These are phyloP conservation scores for Globisporangium perplexum DNA, from an alignment of 352 stramenopile genomes.

Conservation along the genomic window DNA sequence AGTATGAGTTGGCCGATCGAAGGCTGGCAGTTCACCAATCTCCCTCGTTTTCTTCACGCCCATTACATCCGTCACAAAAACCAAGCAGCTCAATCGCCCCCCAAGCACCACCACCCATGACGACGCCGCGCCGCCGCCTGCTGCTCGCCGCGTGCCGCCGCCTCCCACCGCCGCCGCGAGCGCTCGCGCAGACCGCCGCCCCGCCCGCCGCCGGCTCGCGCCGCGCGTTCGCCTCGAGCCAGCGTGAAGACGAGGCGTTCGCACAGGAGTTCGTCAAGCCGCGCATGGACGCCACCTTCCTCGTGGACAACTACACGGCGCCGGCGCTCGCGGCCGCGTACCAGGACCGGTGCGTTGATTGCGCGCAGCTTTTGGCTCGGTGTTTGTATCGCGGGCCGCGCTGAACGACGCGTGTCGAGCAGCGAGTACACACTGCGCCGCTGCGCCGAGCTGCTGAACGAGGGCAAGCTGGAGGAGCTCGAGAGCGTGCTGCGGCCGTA, in stretches of 20 bases:
- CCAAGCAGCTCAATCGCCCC: no score
- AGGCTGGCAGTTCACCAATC: no score
- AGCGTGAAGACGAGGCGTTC: constrained; percentile 15
- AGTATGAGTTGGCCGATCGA: no score
- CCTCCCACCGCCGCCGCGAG: no score
- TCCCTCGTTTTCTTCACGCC: no score
- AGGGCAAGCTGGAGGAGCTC: constrained; percentile 71
- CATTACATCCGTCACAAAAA: no score
- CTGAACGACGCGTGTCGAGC: no score
- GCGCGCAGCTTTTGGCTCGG: not conserved
- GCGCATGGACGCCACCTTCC: constrained; percentile 62
- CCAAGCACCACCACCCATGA: no score
- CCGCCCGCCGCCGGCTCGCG: not conserved
- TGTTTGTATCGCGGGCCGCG: not conserved
- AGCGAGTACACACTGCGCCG: constrained; percentile 77
- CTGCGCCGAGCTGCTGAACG: constrained; percentile 66
- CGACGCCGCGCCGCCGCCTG: no score
- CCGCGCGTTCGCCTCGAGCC: constrained; percentile 5
- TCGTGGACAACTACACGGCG: constrained; percentile 97
- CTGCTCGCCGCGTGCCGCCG: no score
- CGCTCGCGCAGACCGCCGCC: not conserved
- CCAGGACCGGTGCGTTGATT: constrained; percentile 92
- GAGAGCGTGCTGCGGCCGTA: constrained; percentile 70
- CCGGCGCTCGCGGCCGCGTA: constrained; percentile 92
- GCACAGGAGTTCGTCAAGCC: constrained; percentile 70